Evolutionary conservation across 495 filamentous ascomycete genomes (phyloP), one percentile per base, ranked within the genome.

Genomic region (Sporormia fimetaria): DNA sequence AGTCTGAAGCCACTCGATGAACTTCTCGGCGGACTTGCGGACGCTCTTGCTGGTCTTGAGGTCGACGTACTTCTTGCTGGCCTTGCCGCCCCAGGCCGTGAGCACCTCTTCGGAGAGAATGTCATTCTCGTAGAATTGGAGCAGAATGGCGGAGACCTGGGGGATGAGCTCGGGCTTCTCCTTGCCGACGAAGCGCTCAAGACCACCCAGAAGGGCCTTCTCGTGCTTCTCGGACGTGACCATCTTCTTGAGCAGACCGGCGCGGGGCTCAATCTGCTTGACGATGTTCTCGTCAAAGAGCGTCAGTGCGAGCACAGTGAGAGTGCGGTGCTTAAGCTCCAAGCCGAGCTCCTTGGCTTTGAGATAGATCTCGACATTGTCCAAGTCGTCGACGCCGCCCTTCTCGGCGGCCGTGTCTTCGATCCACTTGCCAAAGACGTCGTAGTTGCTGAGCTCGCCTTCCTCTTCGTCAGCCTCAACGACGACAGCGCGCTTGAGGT

Each of bases 41-140:
- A 96, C 83, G 71, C 94, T 94, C 71, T 85, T 88, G 67, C 85
- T 94, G 42, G 76, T 88, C 29, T 75, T 49, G 24, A 88, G 57
- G 52, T 96, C 90, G 57, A 94, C 85, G 58, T 94, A 95, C 63
- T 93, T 93, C 76, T 92, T 94, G 74, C 85, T 93, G 22, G 87
- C 85, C 71, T 88, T 92, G 52, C 73, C 68, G 42, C 87, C 85
- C 90, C 90, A 98, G 39, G 79, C 78, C 65, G 80, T 86, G 59
- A 93, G 71, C 20, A 84, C 74, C 33, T 88, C 85, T 67, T 98
- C 90, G 24, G 71, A 74, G 47, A 92, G 63, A 33, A 98, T 71
- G 41, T 96, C 88, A 44, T 85, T 67, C 64, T 94, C 70, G 61
- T 94, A 96, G 67, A 83, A 82, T 51, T 75, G 70, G 54, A 90